Evolutionary conservation across 2,329 filamentous ascomycete species (phyloP).

Genomic region (Penicillium sclerotigenum): DNA sequence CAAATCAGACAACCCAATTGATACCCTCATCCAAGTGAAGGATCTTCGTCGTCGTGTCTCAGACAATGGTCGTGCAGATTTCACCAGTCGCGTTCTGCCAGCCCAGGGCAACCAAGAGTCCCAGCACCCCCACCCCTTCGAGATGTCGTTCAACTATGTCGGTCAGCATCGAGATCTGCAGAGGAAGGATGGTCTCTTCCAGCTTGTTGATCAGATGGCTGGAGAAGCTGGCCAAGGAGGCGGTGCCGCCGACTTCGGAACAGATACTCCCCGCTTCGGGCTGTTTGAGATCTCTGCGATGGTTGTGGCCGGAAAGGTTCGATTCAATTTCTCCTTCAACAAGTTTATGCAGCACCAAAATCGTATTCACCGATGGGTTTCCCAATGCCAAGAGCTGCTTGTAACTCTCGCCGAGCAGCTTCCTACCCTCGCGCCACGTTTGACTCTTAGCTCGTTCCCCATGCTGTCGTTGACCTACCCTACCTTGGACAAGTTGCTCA

Average conservation of each 20-base stretch:
- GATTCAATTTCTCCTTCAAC: constrained; percentile 53
- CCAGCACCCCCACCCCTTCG: constrained; percentile 42
- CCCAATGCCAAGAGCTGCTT: constrained; percentile 36
- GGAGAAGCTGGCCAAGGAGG: constrained; percentile 47
- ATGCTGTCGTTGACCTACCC: constrained; percentile 46
- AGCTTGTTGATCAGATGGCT: constrained; percentile 45
- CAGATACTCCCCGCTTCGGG: constrained; percentile 46
- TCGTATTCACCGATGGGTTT: constrained; percentile 45
- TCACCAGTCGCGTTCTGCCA: constrained; percentile 33
- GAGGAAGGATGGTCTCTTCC: constrained; percentile 45
- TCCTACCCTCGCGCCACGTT: constrained; percentile 20
- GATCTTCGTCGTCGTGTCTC: constrained; percentile 37
- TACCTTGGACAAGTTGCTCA: constrained; percentile 38
- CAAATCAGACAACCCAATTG: constrained; percentile 26
- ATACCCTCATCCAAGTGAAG: constrained; percentile 38
- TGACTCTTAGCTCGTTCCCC: constrained; percentile 46
- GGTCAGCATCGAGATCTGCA: constrained; percentile 45
- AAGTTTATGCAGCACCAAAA: constrained; percentile 47
- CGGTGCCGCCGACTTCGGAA: constrained; percentile 46
- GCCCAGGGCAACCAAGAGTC: constrained; percentile 31
- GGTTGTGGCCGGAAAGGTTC: constrained; percentile 46
- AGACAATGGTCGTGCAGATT: constrained; percentile 41
- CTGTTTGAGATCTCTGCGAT: constrained; percentile 54
- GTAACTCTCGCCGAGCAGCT: constrained; percentile 28
- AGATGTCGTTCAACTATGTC: constrained; percentile 45